Base-by-base conservation (phyloP, 202 grass and related monocot genomes). In the Elaeis oleifera region DNA sequence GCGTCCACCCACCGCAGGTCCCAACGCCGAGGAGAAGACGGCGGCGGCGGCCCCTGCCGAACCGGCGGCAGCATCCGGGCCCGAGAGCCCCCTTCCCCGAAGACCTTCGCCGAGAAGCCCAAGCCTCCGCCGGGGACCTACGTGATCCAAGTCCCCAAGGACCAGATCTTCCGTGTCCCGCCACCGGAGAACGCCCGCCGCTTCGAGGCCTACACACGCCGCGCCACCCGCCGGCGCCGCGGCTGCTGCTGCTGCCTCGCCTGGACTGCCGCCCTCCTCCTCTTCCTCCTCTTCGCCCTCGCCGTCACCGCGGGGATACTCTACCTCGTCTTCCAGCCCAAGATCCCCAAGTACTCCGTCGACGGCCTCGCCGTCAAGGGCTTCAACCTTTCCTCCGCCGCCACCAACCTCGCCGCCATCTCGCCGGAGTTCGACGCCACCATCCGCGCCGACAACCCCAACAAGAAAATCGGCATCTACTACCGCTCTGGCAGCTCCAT, bases 101-200 rank as follows among this genome's bases (percentile, higher is more conserved):
- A 14, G 51, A 21, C 78, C 64, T 5, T 19, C 70, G 36, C 6
- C 64, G 1, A 21, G 36, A 4, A 53, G 56, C 1, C 21, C 25
- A 3, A 49, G 50, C 62, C 7, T 21, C 20, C 25, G 59, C 53
- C 64, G 18, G 73, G 67, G 51, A 61, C 64, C 49, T 87, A 88
- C 80, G 76, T 88, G 2, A 60, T 90, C 16, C 87, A 96, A 65
- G 80, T 96, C 54, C 87, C 87, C 70, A 90, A 81, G 74, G 87
- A 90, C 78, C 80, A 79, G 74, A 55, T 96, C 23, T 88, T 87
- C 73, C 81, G 81, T 51, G 75, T 81, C 0, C 91, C 91, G 1
- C 91, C 87, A 15, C 84, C 79, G 0, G 78, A 85, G 76, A 96
- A 96, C 78, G 76, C 70, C 44, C 72, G 72, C 60, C 84, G 87